Base-by-base conservation (phyloP, 345 rosid genomes). In the Nephelium lappaceum region DNA sequence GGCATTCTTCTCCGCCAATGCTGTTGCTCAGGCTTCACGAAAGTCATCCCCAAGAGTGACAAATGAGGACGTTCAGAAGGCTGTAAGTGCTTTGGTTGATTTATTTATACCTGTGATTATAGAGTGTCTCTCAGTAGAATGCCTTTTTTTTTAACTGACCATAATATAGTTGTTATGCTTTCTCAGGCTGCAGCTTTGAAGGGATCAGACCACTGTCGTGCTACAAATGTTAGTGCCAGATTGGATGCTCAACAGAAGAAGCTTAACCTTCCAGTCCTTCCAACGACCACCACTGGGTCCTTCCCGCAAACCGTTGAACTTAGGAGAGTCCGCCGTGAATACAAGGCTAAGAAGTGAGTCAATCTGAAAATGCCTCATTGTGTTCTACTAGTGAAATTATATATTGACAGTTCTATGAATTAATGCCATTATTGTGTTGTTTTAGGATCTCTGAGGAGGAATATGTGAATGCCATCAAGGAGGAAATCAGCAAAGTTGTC, bases 291-390 rank as follows among this genome's bases (percentile, higher is more conserved):
- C 68, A 95, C 92, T 79, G 98, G 98, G 62, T 95, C 98, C 76
- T 93, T 95, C 88, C 98, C 99, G 67, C 99, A 95, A 80, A 95
- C 98, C 16, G 55, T 88, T 51, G 98, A 93, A 76, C 96, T 95
- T 82, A 92, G 99, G 87, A 95, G 93, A 77, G 97, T 95, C 76
- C 99, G 99, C 85, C 98, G 98, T 81, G 99, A 92, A 78, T 95
- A 90, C 91, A 95, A 95, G 87, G 99, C 99, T 41, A 95, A 95
- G 71, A 95, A 93, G 99, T 90, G 81, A 85, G 95, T 79, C 16
- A 41, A 70, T 74, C 11, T 67, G 63, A 23, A 55, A 53, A 69
- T 0, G 19, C 15, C 5, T 71, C 39, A 41, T 75, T 76, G 31
- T 74, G 31, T 49, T 77, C 42, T 21, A 8, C 18, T 31, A 19